Conservation (phyloP, 352 stramenopile species). For the Pythium phragmitis region DNA sequence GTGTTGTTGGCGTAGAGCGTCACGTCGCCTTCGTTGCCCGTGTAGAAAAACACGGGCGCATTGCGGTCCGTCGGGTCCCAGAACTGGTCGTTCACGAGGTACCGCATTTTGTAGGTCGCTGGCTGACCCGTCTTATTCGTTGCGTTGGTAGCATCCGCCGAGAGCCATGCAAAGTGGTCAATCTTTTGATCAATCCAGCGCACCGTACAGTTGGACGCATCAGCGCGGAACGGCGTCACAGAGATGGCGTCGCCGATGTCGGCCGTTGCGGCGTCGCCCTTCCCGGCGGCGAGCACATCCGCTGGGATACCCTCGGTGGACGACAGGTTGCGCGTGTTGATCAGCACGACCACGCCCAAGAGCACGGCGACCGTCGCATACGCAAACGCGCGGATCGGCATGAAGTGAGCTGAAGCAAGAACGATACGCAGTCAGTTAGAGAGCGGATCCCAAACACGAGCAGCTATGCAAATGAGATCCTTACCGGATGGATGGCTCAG, state of each 20-base stretch:
- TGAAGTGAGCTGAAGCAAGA: slow-evolving; percentile 23
- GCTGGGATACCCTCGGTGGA: slow-evolving; percentile 40
- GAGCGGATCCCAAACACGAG: not conserved
- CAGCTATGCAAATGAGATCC: not conserved
- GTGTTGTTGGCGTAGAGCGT: slow-evolving; percentile 65
- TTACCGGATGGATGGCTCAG: slow-evolving; percentile 23
- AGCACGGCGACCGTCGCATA: slow-evolving; percentile 47
- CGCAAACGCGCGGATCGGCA: slow-evolving; percentile 44
- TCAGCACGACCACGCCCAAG: slow-evolving; percentile 64
- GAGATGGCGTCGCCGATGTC: not conserved
- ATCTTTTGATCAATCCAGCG: slow-evolving; percentile 87
- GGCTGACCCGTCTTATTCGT: slow-evolving; percentile 25
- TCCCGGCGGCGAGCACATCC: slow-evolving; percentile 32
- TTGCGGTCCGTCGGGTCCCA: slow-evolving; percentile 66
- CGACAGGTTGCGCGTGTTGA: slow-evolving; percentile 68
- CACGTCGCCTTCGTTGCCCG: slow-evolving; percentile 67
- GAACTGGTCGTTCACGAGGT: slow-evolving; percentile 87
- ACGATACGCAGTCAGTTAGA: slow-evolving; percentile 2
- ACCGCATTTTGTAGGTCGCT: slow-evolving; percentile 85
- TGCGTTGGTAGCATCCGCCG: slow-evolving; percentile 20
- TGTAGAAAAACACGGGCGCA: slow-evolving; percentile 73
- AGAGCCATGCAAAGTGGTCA: slow-evolving; percentile 87
- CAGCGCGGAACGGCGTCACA: slow-evolving; percentile 29
- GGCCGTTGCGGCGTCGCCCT: not conserved
- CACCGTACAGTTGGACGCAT: slow-evolving; percentile 77